Base-by-base conservation (phyloP, 257 asterid species). In the Plantago ovata region DNA sequence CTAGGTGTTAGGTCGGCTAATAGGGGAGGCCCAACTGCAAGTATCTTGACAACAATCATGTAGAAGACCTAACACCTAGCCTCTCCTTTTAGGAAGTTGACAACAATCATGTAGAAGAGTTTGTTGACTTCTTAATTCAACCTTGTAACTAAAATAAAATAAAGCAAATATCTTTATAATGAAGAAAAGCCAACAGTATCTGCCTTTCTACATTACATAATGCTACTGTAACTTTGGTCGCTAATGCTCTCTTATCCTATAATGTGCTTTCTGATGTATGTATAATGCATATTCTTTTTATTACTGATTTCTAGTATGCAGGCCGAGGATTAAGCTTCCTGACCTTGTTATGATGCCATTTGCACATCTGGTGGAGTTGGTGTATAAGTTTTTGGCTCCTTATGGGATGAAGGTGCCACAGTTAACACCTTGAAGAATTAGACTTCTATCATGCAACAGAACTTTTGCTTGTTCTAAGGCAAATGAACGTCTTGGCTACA, bases 401-500 rank as follows among this genome's bases (percentile, higher is more conserved):
- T 93, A 79, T 69, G 99, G 99, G 58, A 93, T 93, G 99, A 84
- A 78, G 77, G 99, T 89, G 67, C 97, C 97, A 0, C 97, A 93
- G 82, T 78, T 93, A 69, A 93, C 93, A 60, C 97, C 99, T 55
- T 89, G 97, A 59, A 79, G 99, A 84, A 74, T 93, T 71, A 83
- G 99, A 65, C 91, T 93, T 72, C 73, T 93, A 44, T 86, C 99
- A 60, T 49, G 79, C 71, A 84, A 80, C 85, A 78, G 96, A 74
- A 86, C 95, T 44, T 89, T 93, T 72, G 39, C 72, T 70, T 75
- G 84, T 77, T 85, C 89, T 32, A 93, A 81, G 85, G 98, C 98
- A 71, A 82, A 84, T 74, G 94, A 86, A 38, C 82, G 65, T 56
- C 80, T 93, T 64, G 97, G 98, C 79, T 93, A 93, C 77, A 72